Evolutionary conservation across 192 early-diverging fungal species (phyloP), one percentile per base, ranked within the genome.

Genomic region (Coemansia sp.): DNA sequence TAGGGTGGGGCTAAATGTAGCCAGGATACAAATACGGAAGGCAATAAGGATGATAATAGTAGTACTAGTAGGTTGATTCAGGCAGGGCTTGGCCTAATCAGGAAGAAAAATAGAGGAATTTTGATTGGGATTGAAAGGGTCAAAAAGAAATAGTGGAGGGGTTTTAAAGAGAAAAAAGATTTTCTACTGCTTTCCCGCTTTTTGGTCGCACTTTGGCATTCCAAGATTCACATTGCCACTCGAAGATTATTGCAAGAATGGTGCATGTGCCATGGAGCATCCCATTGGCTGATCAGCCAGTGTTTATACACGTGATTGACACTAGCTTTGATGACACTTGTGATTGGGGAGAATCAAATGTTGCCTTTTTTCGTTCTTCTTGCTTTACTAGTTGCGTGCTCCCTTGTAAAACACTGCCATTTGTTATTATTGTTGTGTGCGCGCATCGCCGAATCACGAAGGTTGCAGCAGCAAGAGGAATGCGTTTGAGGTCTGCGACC

Each of bases 141-240:
- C 19, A 54, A 15, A 23, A 54, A 6, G 17, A 38, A 14, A 19
- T 36, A 34, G 36, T n/a, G n/a, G n/a, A n/a, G n/a, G n/a, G n/a
- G n/a, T n/a, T n/a, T n/a, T n/a, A n/a, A 67, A 65, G 60, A 54
- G 56, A 45, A 61, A 55, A 47, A 41, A 15, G 15, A 20, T 50
- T 48, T 33, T 31, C 19, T 29, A 47, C 11, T 34, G 37, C 41
- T 7, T 45, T 45, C 15, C 27, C 19, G n/a, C 54, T 9, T 41
- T 41, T 41, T 11, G 38, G 38, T 11, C 14, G 13, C 14, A 41
- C 13, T 41, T 41, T 41, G 38, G 14, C 5, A 17, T 17, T 41
- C 3, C 4, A 13, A 13, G 38, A 11, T 41, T 41, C n/a, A n/a
- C n/a, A n/a, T n/a, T n/a, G 38, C 38, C 5, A 17, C 38, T 41